Base-by-base conservation (phyloP, 2,329 filamentous ascomycete species). In the Trichoderma hamatum region DNA sequence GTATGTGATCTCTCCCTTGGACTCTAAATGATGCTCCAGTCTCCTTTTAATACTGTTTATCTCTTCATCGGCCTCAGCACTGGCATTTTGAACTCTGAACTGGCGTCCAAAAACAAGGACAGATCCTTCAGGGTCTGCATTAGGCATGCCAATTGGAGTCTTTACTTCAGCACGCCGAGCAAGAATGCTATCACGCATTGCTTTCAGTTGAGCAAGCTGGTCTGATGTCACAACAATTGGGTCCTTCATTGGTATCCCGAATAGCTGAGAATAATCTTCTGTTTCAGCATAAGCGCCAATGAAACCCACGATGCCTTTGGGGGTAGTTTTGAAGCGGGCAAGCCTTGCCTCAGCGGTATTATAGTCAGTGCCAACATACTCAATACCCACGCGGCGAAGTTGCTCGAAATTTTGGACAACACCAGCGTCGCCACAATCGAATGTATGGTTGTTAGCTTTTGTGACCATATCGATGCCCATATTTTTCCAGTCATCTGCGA, bases 391-490 rank as follows among this genome's bases (percentile, higher is more conserved):
- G 13, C 62, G 62, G 34, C 51, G 62, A 30, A 65, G 34, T 32
- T 65, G 62, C n/a, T 65, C 62, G n/a, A 65, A 52, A 19, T 65
- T 65, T 14, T 65, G 62, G 24, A 65, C 19, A 21, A 65, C 36
- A 14, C 62, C 62, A 43, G 62, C 19, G 7, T 65, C 62, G 7
- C 62, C 62, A 32, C 52, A 55, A 26, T 56, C 62, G 19, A 65
- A 65, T 10, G 62, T 65, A 34, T 65, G 62, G 2, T 65, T 65
- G 7, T 65, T 65, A 1, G 62, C 62, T 55, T 55, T 65, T 4
- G 62, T 65, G 13, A 65, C 62, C 64, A 67, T 67, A n/a, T 51
- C 54, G 13, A 67, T 59, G 16, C 64, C 64, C 64, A 67, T 67
- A 1, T 60, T 51, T n/a, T 36, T 60, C 64, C 64, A 67, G 30